Evolutionary conservation across 106 monocot genomes (phyloP).

Genomic region (Acorus calamus): DNA sequence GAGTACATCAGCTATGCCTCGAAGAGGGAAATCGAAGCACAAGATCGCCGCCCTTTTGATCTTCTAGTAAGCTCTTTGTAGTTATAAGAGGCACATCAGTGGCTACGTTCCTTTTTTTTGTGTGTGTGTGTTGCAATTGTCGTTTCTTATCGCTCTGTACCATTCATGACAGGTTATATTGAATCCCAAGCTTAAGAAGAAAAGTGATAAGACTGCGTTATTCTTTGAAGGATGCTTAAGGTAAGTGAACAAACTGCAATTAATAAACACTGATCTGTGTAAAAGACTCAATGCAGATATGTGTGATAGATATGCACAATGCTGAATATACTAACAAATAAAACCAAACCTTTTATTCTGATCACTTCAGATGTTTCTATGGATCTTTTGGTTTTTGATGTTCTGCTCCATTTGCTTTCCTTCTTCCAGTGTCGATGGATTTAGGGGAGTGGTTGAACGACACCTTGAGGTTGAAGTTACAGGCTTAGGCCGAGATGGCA

Average conservation of each 20-base stretch:
- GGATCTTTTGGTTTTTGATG: not conserved
- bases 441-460: constrained; percentile 74
- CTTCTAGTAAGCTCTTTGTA: constrained; percentile 44
- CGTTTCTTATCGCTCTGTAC: constrained; percentile 5
- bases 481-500: constrained; percentile 53
- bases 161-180: constrained; percentile 56
- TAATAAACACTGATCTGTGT: not conserved
- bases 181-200: constrained; percentile 72
- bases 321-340: no score
- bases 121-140: not conserved
- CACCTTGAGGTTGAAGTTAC: constrained; percentile 89
- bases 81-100: no score
- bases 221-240: constrained; percentile 98
- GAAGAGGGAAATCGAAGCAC: constrained; percentile 55
- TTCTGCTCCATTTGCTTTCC: not conserved
- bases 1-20: constrained; percentile 83
- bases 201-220: constrained; percentile 54
- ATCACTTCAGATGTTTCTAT: not conserved
- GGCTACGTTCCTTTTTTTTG: no score
- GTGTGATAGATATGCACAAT: no score
- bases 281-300: not conserved
- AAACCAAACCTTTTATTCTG: no score
- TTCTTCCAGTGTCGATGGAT: constrained; percentile 70
- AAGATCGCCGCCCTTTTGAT: constrained; percentile 85
- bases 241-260: constrained; percentile 19